Conservation (phyloP, 2,329 filamentous ascomycete genomes). For the Ophiostoma fasciatum region DNA sequence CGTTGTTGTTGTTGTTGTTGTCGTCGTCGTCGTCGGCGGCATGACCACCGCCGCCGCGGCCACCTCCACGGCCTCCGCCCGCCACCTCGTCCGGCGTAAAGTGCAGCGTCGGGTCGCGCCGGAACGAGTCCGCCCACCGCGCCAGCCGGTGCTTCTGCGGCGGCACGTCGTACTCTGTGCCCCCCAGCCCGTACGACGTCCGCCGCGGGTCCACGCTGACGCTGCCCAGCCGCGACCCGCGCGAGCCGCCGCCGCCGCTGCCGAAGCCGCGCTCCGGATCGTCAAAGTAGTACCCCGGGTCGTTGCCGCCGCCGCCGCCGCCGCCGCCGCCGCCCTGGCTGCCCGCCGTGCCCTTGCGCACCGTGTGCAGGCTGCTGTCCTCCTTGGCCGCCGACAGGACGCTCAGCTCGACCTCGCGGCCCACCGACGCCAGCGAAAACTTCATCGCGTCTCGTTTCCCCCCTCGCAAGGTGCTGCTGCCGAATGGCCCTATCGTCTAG, state of each 20-base stretch:
- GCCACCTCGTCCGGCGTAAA: conserved; percentile 26
- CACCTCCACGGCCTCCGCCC: neutral
- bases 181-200: conserved; percentile 9
- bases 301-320: neutral
- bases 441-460: no score
- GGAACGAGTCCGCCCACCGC: conserved; percentile 46
- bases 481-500: no score
- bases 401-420: neutral
- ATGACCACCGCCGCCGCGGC: neutral
- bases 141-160: conserved; percentile 6
- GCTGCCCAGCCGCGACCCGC: neutral
- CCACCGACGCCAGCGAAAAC: neutral
- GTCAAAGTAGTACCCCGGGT: conserved; percentile 9
- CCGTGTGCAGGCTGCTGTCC: neutral
- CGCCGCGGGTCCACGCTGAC: conserved; percentile 2
- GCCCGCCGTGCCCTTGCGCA: neutral
- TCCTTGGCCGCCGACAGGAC: neutral
- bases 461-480: no score
- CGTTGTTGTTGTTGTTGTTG: neutral
- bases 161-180: conserved; percentile 4
- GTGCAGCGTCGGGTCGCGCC: conserved; percentile 38
- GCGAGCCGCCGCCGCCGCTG: neutral
- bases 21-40: neutral
- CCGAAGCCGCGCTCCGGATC: conserved; percentile 6
- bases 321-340: neutral